Percentiles rank a stretch among this genome's conserved stretches.
These are phyloP conservation scores for Lenzites betulinus DNA, from an alignment of 768 basidiomycete genomes.

Conservation along the genomic window DNA sequence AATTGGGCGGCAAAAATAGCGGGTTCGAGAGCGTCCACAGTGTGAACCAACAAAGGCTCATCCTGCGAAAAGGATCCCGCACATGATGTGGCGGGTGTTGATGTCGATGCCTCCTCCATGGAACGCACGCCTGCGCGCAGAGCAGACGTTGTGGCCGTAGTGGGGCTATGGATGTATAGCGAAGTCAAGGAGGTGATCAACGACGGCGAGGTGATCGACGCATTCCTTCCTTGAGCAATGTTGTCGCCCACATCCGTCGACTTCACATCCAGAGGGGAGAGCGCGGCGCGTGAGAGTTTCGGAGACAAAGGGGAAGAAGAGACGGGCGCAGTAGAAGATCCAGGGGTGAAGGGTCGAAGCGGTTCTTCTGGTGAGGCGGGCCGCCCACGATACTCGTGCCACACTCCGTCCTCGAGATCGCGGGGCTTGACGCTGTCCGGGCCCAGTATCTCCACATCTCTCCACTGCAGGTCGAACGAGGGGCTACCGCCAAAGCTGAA, in stretches of 20 bases:
- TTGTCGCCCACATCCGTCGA: slow-evolving; percentile 2
- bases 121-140: background rate
- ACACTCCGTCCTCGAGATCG: slow-evolving; percentile 44
- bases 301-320: slow-evolving; percentile 14
- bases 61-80: slow-evolving; percentile 10
- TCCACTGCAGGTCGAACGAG: slow-evolving; percentile 37
- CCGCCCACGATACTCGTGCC: slow-evolving; percentile 23
- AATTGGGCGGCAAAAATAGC: slow-evolving; percentile 66
- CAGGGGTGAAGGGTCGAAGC: slow-evolving; percentile 10
- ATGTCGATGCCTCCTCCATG: background rate
- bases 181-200: slow-evolving; percentile 22
- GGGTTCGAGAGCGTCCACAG: slow-evolving; percentile 63
- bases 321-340: slow-evolving; percentile 8
- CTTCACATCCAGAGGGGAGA: slow-evolving; percentile 12
- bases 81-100: background rate
- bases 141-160: background rate
- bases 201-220: slow-evolving; percentile 21
- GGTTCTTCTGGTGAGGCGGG: slow-evolving; percentile 15
- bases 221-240: slow-evolving; percentile 2
- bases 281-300: slow-evolving; percentile 11
- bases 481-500: background rate
- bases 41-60: slow-evolving; percentile 57
- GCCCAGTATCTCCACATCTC: slow-evolving; percentile 47
- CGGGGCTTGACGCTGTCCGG: slow-evolving; percentile 46
- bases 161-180: slow-evolving; percentile 14